phyloP scores from a whole-genome alignment of 345 rosid genomes.

The Firmiana major region DNA sequence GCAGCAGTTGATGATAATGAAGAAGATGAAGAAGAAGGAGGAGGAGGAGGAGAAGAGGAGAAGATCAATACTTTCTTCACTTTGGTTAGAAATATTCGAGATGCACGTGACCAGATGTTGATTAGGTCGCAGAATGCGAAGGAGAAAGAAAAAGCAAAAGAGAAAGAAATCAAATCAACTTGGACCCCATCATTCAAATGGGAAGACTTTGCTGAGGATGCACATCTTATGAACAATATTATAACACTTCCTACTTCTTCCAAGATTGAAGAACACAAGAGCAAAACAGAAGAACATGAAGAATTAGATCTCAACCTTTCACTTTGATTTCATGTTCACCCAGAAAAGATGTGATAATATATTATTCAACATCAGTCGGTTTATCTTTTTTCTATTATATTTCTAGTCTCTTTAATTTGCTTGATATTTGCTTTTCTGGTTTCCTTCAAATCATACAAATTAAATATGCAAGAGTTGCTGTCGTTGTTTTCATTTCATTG shows the following conservation, averaged over 20 bases:
- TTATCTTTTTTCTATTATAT: not conserved
- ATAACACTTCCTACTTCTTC: not conserved
- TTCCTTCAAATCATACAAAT: not conserved
- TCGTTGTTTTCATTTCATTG: not conserved
- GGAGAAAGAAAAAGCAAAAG: not conserved
- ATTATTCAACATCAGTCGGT: not conserved
- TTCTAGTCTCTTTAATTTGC: not conserved
- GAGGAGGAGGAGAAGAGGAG: not conserved
- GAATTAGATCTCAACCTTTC: slow-evolving; percentile 31
- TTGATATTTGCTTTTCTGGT: not conserved
- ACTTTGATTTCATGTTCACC: slow-evolving; percentile 12
- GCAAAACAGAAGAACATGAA: slow-evolving; percentile 20
- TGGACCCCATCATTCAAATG: slow-evolving; percentile 10
- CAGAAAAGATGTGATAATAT: not conserved
- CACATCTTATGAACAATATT: not conserved
- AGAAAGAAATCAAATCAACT: not conserved
- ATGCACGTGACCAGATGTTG: not conserved
- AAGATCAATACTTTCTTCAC: slow-evolving; percentile 13
- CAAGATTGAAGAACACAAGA: not conserved
- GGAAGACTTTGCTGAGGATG: slow-evolving; percentile 11
- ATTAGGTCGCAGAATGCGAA: not conserved
- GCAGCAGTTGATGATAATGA: not conserved
- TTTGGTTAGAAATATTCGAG: slow-evolving; percentile 11
- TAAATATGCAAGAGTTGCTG: not conserved
- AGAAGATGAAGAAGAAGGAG: not conserved